phyloP scores from a whole-genome alignment of 108 stramenopile species.

The Hondaea fermentalgiana region DNA sequence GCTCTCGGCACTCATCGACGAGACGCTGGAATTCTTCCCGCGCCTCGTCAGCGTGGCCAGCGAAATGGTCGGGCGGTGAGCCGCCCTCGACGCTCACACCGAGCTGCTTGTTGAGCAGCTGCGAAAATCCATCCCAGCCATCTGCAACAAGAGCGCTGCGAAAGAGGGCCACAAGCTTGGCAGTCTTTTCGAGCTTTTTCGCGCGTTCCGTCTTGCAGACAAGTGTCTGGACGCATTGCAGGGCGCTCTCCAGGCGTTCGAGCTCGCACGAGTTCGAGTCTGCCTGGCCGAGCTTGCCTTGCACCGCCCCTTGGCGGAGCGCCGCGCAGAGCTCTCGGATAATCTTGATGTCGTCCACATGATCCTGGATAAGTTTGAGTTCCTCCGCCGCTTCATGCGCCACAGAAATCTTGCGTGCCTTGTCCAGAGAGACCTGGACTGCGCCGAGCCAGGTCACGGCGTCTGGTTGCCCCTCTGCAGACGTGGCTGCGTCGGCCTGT shows the following conservation, averaged over 20 bases:
- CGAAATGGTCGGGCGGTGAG: not conserved
- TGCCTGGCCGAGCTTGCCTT: not conserved
- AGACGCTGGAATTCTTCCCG: not conserved
- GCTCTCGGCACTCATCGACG: constrained; percentile 2
- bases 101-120: not conserved
- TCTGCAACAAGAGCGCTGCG: not conserved
- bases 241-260: not conserved
- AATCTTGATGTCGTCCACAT: constrained; percentile 12
- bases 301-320: not conserved
- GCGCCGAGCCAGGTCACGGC: not conserved
- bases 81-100: not conserved
- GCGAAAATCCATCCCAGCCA: not conserved
- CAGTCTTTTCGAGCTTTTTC: not conserved
- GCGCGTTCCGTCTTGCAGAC: constrained; percentile 18
- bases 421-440: not conserved
- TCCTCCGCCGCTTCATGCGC: not conserved
- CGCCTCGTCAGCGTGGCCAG: not conserved
- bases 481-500: not conserved
- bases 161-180: not conserved
- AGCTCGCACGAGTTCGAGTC: not conserved
- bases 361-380: not conserved
- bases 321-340: constrained; percentile 2
- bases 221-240: not conserved
- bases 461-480: not conserved
- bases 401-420: not conserved